Evolutionary conservation across 805 yeast genomes (phyloP).

Genomic region (Candida sonorensis): DNA sequence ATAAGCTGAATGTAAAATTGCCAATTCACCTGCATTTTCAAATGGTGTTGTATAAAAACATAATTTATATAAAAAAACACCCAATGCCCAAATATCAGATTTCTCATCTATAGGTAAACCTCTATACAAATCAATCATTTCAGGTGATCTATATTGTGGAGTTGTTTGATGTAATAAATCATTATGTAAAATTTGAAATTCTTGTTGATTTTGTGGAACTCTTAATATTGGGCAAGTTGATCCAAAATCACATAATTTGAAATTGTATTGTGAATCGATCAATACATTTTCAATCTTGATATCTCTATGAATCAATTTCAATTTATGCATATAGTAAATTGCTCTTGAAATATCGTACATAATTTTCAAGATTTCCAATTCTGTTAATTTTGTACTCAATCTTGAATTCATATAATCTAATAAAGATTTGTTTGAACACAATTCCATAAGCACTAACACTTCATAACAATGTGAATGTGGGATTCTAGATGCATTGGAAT

Average conservation of each 20-base stretch:
- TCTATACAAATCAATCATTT: conserved; percentile 85
- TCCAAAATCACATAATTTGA: conserved; percentile 91
- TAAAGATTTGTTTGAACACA: conserved; percentile 80
- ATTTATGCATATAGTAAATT: conserved; percentile 76
- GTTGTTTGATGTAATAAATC: conserved; percentile 90
- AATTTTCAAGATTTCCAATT: conserved; percentile 71
- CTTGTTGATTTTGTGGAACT: conserved; percentile 70
- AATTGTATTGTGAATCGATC: conserved; percentile 60
- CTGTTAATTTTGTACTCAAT: conserved; percentile 69
- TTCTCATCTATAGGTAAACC: conserved; percentile 85
- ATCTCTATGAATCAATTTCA: conserved; percentile 82
- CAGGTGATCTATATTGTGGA: conserved; percentile 93
- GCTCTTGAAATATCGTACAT: conserved; percentile 79
- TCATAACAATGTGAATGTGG: conserved; percentile 53
- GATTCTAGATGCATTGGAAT: conserved; percentile 66
- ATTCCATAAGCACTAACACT: conserved; percentile 87
- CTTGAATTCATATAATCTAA: conserved; percentile 88
- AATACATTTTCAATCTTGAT: conserved; percentile 91
- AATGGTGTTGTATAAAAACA: conserved; percentile 94
- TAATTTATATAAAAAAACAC: conserved; percentile 82
- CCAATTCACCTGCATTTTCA: conserved; percentile 81
- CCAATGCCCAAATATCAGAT: conserved; percentile 95
- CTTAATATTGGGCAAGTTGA: conserved; percentile 66
- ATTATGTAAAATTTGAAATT: conserved; percentile 69
- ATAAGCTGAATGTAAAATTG: conserved; percentile 78